Percentiles rank a stretch among this genome's conserved stretches.
Conservation (phyloP, 2,329 filamentous ascomycete genomes). For the Xylariaceae sp. region DNA sequence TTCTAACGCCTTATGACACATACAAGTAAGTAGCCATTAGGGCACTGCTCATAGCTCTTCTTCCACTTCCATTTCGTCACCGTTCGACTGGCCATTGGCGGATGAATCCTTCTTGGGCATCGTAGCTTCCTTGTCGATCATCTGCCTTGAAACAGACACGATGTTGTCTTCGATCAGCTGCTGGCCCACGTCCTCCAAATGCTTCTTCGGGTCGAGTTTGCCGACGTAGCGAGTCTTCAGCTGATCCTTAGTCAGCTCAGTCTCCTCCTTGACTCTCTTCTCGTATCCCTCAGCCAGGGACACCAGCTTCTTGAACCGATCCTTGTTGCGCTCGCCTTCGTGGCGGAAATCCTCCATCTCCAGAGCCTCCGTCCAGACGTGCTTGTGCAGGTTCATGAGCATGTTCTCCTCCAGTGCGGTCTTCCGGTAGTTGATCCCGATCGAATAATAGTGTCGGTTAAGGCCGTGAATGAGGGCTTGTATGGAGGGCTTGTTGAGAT, state of each 20-base stretch:
- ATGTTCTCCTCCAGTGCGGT: slow-evolving; percentile 98
- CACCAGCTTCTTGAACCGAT: slow-evolving; percentile 81
- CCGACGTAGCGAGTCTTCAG: slow-evolving; percentile 98
- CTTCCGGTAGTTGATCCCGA: slow-evolving; percentile 97
- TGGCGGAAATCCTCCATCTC: slow-evolving; percentile 93
- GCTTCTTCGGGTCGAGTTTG: slow-evolving; percentile 99
- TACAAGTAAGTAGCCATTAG: slow-evolving; percentile 19
- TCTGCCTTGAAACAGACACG: slow-evolving; percentile 93
- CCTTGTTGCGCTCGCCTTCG: slow-evolving; percentile 81
- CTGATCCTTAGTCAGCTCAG: slow-evolving; percentile 92
- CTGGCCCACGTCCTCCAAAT: slow-evolving; percentile 93
- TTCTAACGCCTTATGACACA: slow-evolving; percentile 29
- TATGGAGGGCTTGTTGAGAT: slow-evolving; percentile 99
- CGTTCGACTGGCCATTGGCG: slow-evolving; percentile 47
- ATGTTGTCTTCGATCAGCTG: slow-evolving; percentile 99
- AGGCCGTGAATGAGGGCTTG: slow-evolving; percentile 97
- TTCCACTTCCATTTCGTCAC: slow-evolving; percentile 65
- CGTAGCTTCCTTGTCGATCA: slow-evolving; percentile 99
- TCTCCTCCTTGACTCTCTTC: slow-evolving; percentile 98
- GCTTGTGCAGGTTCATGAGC: slow-evolving; percentile 99
- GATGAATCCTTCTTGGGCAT: slow-evolving; percentile 66
- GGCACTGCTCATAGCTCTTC: slow-evolving; percentile 37
- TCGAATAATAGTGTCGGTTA: slow-evolving; percentile 98
- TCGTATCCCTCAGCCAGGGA: slow-evolving; percentile 91
- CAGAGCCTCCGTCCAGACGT: slow-evolving; percentile 96